A percentile compares a stretch with the other conserved stretches of the same genome.
These are phyloP conservation scores for Cadophora malorum DNA, from an alignment of 2,329 filamentous ascomycete species.

Conservation along the genomic window DNA sequence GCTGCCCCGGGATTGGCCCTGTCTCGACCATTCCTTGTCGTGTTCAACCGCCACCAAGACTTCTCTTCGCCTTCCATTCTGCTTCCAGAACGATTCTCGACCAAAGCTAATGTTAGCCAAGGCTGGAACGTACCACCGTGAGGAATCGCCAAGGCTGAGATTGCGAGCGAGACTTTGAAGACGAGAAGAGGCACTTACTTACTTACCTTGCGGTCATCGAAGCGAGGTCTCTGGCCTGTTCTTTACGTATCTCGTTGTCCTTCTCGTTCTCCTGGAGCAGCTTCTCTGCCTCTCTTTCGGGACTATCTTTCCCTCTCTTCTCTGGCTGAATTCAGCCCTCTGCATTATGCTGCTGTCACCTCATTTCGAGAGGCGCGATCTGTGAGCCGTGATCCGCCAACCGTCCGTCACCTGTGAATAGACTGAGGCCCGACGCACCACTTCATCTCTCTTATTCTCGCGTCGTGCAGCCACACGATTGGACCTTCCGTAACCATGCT, in stretches of 20 bases:
- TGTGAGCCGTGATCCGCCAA: neutral
- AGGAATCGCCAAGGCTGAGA: conserved; percentile 6
- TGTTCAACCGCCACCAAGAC: neutral
- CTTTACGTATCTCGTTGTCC: neutral
- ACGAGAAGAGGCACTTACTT: too few relatives aligned
- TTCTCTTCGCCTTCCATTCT: neutral
- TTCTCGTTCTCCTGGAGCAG: neutral
- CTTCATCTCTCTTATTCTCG: neutral
- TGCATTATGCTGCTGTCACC: neutral
- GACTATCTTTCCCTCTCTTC: neutral
- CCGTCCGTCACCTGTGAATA: neutral
- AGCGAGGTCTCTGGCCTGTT: neutral
- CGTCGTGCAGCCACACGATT: neutral
- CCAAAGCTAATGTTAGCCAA: neutral
- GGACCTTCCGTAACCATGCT: conserved; percentile 8
- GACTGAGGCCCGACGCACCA: neutral
- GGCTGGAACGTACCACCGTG: neutral
- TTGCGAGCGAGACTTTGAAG: neutral
- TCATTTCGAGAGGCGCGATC: neutral
- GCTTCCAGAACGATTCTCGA: conserved; percentile 14
- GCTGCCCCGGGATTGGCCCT: conserved; percentile 3
- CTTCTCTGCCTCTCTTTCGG: neutral
- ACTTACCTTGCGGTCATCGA: neutral
- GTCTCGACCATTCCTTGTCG: neutral
- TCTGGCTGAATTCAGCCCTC: neutral